Base-by-base conservation (phyloP, 1,284 basidiomycete genomes). In the Singerocomus inundabilis region DNA sequence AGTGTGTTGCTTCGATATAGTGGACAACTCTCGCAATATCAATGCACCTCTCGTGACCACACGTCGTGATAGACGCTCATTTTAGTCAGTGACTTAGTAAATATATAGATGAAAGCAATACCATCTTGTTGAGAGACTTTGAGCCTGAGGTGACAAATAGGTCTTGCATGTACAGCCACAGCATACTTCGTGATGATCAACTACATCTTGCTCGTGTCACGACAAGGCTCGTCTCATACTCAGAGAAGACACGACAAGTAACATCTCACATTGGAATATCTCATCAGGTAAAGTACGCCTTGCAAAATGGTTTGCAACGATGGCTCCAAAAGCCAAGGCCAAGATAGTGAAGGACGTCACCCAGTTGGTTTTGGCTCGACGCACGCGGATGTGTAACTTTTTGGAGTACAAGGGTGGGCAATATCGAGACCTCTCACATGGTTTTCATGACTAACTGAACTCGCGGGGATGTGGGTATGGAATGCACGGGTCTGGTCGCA, bases 261-360 rank as follows among this genome's bases (percentile, higher is more conserved):
- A 31, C 16, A 8, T 51, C 58, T 63, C 39, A 63, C 40, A 32
- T 41, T 45, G 40, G 18, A 36, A 28, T 15, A 13, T 46, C 15
- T 49, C 26, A 46, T 31, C 66, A 94, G 96, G 96, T 61, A 99
- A 99, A 79, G 93, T 99, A 51, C 87, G 97, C 54, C 83, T 99
- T 40, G 89, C 95, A 24, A 99, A 99, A 81, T 99, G 97, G 97
- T 99, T 96, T 72, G 88, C 90, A 39, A 99, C 97, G 1, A 86
- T 98, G 77, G 81, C 91, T 18, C 88, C 93, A 21, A 98, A 98
- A 74, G 80, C 80, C 56, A 99, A 99, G 75, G 84, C 85, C 52
- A 99, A 99, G 84, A 98, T 99, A 64, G 91, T 98, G 61, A 99
- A 99, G 77, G 97, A 99, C 70, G 96, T 99, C 25, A 99, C 97